Evolutionary conservation across 345 rosid genomes (phyloP).

Genomic region (Raphanus raphanistrum): DNA sequence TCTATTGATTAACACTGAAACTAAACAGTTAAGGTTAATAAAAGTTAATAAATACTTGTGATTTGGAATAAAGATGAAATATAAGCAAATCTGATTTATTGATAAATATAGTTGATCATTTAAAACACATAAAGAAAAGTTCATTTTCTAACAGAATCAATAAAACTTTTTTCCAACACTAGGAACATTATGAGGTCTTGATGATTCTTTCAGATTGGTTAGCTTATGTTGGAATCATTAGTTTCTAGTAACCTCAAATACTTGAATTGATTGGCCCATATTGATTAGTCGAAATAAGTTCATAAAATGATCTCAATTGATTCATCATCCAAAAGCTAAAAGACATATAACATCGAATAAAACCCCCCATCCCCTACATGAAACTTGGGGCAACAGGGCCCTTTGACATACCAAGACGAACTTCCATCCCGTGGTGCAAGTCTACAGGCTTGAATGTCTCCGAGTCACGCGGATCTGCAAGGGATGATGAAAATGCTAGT

Average conservation of each 20-base stretch:
- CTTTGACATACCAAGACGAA: slow-evolving; percentile 65
- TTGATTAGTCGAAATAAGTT: slow-evolving; percentile 5
- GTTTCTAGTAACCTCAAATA: not conserved
- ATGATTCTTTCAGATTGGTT: not conserved
- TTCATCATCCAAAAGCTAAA: not conserved
- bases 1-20: too few species aligned
- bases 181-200: not conserved
- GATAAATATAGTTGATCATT: too few species aligned
- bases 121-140: not conserved
- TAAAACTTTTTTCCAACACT: not conserved
- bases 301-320: not conserved
- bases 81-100: too few species aligned
- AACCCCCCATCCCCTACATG: slow-evolving; percentile 31
- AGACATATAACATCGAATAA: not conserved
- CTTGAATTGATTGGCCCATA: not conserved
- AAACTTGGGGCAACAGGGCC: slow-evolving; percentile 67
- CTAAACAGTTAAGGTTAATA: too few species aligned
- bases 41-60: too few species aligned
- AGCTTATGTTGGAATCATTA: not conserved
- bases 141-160: not conserved
- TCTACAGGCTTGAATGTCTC: slow-evolving; percentile 59
- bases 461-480: slow-evolving; percentile 72
- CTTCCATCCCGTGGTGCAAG: slow-evolving; percentile 79
- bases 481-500: not conserved
- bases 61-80: too few species aligned